These are phyloP conservation scores for Meredithiella fracta DNA, from an alignment of 2,329 filamentous ascomycete species.

Conservation along the genomic window DNA sequence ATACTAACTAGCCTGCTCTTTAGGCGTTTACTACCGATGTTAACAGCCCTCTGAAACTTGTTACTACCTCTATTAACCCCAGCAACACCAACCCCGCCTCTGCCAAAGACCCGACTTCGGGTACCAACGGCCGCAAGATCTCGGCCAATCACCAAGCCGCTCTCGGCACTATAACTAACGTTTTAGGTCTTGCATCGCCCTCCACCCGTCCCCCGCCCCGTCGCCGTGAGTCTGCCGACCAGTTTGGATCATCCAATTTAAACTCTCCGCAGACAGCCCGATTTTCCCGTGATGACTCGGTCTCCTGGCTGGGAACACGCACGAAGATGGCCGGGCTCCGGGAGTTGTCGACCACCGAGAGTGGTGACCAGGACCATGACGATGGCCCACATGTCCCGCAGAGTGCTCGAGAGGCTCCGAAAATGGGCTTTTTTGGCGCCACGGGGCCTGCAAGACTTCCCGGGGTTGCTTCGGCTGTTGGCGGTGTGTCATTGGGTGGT, in stretches of 20 bases:
- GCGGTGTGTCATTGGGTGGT: conserved; percentile 1
- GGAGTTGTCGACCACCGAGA: conserved; percentile 33
- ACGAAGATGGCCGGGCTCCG: conserved; percentile 18
- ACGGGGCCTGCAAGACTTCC: too few species aligned
- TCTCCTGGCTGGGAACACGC: conserved; percentile 42
- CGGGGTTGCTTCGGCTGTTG: too few species aligned
- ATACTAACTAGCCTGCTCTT: not conserved
- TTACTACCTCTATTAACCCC: conserved; percentile 32
- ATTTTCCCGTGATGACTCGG: conserved; percentile 45
- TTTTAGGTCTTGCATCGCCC: conserved; percentile 58
- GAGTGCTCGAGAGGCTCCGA: conserved; percentile 11
- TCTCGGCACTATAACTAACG: conserved; percentile 16
- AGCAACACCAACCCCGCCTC: not conserved
- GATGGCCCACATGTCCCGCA: conserved; percentile 18
- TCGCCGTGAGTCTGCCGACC: conserved; percentile 66
- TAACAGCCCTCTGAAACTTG: conserved; percentile 74
- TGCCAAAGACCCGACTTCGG: conserved; percentile 27
- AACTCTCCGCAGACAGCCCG: conserved; percentile 46
- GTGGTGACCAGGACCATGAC: conserved; percentile 29
- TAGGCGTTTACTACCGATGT: conserved; percentile 73
- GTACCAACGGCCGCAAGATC: conserved; percentile 56
- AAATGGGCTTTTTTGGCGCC: conserved; percentile 4
- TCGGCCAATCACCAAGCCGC: conserved; percentile 60
- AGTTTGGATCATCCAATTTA: conserved; percentile 29
- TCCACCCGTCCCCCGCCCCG: conserved; percentile 58